phyloP scores from a whole-genome alignment of 768 basidiomycete genomes.

The Pluteus cervinus region DNA sequence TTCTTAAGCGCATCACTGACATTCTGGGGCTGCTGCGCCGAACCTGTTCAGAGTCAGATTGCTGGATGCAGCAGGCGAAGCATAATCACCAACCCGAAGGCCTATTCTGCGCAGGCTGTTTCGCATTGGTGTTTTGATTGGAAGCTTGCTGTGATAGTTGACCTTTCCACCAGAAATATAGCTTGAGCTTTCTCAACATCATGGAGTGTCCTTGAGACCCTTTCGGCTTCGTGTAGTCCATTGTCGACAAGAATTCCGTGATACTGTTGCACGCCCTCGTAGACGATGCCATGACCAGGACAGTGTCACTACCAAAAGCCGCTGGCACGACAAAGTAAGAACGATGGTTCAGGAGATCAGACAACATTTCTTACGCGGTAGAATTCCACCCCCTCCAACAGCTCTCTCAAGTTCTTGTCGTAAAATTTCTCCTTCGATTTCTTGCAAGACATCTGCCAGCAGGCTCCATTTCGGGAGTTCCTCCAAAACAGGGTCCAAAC shows the following conservation, averaged over 20 bases:
- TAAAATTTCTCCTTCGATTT: slow-evolving; percentile 84
- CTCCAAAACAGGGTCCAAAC: slow-evolving; percentile 83
- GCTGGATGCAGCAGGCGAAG: no score
- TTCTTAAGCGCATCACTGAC: slow-evolving; percentile 77
- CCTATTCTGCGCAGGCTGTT: no score
- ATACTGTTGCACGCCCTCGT: slow-evolving; percentile 68
- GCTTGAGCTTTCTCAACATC: slow-evolving; percentile 71
- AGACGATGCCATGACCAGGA: slow-evolving; percentile 87
- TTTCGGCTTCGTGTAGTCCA: slow-evolving; percentile 49
- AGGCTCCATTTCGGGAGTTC: slow-evolving; percentile 94
- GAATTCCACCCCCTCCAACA: slow-evolving; percentile 31
- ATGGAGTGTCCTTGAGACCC: slow-evolving; percentile 65
- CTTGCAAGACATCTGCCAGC: slow-evolving; percentile 77
- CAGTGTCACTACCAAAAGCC: slow-evolving; percentile 57
- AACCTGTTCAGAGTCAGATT: slow-evolving; percentile 14
- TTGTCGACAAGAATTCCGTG: slow-evolving; percentile 70
- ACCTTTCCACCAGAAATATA: slow-evolving; percentile 81
- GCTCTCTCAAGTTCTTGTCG: no score
- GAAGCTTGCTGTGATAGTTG: no score
- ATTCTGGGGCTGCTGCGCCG: slow-evolving; percentile 16
- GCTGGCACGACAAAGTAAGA: slow-evolving; percentile 13
- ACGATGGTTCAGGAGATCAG: neutral
- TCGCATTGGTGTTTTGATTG: no score
- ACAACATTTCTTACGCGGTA: slow-evolving; percentile 13
- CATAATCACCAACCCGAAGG: no score